phyloP scores from a whole-genome alignment of 2,329 filamentous ascomycete species.

The Cadophora sp. region DNA sequence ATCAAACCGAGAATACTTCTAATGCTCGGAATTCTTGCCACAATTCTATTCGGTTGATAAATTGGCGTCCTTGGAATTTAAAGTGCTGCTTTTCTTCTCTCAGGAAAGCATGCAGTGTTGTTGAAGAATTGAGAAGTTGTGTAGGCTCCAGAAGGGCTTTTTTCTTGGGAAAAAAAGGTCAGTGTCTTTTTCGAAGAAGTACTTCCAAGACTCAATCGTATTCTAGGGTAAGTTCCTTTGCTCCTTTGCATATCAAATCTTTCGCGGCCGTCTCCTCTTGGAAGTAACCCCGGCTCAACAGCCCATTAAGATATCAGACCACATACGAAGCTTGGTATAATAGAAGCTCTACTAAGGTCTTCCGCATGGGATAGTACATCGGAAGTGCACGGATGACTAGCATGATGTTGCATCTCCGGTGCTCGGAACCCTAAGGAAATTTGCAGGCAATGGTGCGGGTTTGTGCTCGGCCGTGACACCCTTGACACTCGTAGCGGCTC shows the following conservation, averaged over 20 bases:
- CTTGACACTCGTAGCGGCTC: background rate
- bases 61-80: background rate
- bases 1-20: too few species aligned
- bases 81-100: background rate
- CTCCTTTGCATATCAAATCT: background rate
- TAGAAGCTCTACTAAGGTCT: conserved; percentile 5
- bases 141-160: too few species aligned
- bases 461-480: conserved; percentile 1
- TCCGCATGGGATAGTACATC: background rate
- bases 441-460: background rate
- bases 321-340: background rate
- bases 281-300: background rate
- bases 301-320: background rate
- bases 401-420: conserved; percentile 9
- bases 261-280: background rate
- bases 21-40: too few species aligned
- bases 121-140: too few species aligned
- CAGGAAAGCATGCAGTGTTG: background rate
- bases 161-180: too few species aligned
- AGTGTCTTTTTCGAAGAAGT: too few species aligned
- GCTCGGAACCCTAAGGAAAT: background rate
- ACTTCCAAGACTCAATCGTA: too few species aligned
- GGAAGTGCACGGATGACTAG: conserved; percentile 1
- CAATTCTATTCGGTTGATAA: background rate
- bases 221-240: too few species aligned